Conservation (phyloP, 2,329 filamentous ascomycete genomes). For the Colletotrichum sp. region DNA sequence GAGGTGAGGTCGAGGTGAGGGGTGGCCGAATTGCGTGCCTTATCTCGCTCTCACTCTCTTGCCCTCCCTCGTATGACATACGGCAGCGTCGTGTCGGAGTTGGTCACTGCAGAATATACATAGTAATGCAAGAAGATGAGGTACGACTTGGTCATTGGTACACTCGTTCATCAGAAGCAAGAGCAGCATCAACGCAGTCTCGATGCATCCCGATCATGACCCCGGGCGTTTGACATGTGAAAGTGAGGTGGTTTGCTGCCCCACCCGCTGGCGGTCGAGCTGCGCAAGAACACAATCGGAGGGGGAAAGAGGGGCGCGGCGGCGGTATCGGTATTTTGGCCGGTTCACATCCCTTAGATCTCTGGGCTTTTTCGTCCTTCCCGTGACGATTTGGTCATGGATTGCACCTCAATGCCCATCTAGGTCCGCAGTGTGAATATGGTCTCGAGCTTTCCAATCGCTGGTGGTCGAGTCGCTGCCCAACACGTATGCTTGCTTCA, state of each 20-base stretch:
- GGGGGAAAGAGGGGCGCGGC: not conserved
- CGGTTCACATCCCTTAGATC: not conserved
- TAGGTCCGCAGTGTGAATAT: not conserved
- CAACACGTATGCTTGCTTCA: not conserved
- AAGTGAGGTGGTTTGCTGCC: conserved; percentile 7
- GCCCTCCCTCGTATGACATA: not conserved
- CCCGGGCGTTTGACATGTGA: conserved; percentile 18
- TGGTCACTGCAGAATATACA: not conserved
- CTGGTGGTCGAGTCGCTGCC: not conserved
- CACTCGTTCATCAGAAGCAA: not conserved
- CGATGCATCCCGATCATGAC: conserved; percentile 10
- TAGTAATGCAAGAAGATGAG: not conserved
- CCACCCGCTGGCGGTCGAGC: not conserved
- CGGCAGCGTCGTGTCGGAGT: not conserved
- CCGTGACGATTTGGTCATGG: not conserved
- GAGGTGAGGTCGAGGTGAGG: not conserved
- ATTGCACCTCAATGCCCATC: not conserved
- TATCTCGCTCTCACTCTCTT: not conserved
- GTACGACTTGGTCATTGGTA: not conserved
- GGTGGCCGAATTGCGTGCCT: not conserved
- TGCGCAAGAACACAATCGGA: not conserved
- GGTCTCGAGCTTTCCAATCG: not conserved
- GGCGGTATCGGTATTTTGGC: not conserved
- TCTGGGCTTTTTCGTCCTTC: not conserved
- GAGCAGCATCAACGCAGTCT: not conserved